phyloP scores from a whole-genome alignment of 1,284 basidiomycete genomes.

The Chalciporus sp. region DNA sequence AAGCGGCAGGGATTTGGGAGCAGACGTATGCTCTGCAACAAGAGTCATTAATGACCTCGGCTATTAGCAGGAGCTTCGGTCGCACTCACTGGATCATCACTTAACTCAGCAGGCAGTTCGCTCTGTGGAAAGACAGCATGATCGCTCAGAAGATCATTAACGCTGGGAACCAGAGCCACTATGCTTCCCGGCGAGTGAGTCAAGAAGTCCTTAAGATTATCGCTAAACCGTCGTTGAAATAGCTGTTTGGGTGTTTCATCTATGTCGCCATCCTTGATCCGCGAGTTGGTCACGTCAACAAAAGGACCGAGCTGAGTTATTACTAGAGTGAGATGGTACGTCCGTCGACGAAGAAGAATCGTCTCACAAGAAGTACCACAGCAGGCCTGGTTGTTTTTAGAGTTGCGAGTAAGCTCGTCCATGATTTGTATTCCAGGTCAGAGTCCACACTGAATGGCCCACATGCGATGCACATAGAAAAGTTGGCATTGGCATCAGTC shows the following conservation, averaged over 20 bases:
- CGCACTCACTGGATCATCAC: slow-evolving; percentile 49
- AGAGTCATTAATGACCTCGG: background rate
- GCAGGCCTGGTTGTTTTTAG: slow-evolving; percentile 68
- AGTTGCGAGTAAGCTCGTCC: slow-evolving; percentile 60
- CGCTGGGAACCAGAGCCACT: slow-evolving; percentile 79
- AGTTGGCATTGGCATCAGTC: slow-evolving; percentile 44
- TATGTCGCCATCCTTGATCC: slow-evolving; percentile 72
- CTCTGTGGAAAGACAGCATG: slow-evolving; percentile 91
- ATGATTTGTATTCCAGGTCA: slow-evolving; percentile 76
- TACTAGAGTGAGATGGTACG: slow-evolving; percentile 4
- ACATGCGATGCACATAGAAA: slow-evolving; percentile 70
- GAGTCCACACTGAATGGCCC: slow-evolving; percentile 84
- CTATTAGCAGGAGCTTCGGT: background rate
- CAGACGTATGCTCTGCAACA: slow-evolving; percentile 65
- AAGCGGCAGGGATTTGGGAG: slow-evolving; percentile 90
- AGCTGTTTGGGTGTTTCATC: slow-evolving; percentile 67
- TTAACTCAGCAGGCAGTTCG: slow-evolving; percentile 55
- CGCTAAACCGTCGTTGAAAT: slow-evolving; percentile 70
- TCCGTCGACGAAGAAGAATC: background rate
- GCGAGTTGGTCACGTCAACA: slow-evolving; percentile 75
- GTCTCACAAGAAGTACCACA: slow-evolving; percentile 76
- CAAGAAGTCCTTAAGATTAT: slow-evolving; percentile 62
- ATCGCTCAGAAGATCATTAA: slow-evolving; percentile 77
- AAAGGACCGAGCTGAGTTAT: slow-evolving; percentile 83
- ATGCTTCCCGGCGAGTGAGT: slow-evolving; percentile 66